A percentile compares a stretch with the other conserved stretches of the same genome.
These are phyloP conservation scores for Silene vulgaris DNA, from an alignment of 179 eudicot genomes.

Conservation along the genomic window DNA sequence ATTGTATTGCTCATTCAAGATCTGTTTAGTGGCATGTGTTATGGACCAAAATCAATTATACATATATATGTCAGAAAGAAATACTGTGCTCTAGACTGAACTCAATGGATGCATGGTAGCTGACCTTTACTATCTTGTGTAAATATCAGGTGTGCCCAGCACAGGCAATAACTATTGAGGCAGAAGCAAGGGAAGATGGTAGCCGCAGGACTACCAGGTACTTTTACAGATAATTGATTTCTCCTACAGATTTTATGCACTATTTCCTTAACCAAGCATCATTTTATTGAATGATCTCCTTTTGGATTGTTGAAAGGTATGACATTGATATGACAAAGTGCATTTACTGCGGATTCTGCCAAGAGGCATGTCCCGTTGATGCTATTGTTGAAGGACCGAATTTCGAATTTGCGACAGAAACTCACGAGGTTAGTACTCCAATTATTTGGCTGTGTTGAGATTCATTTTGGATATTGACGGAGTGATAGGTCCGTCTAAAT, in stretches of 20 bases:
- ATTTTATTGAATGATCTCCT: conserved; percentile 1
- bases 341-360: conserved; percentile 97
- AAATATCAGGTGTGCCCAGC: conserved; percentile 80
- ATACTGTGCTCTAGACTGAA: not conserved
- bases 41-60: not conserved
- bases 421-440: conserved; percentile 67
- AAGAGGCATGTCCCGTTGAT: conserved; percentile 99
- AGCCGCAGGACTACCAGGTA: conserved; percentile 97
- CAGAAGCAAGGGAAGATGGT: conserved; percentile 97
- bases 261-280: not conserved
- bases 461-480: not conserved
- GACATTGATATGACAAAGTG: conserved; percentile 98
- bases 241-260: not conserved
- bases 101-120: not conserved
- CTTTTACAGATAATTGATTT: not conserved
- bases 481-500: not conserved
- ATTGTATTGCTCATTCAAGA: not conserved
- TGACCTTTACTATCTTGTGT: not conserved
- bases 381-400: conserved; percentile 99
- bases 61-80: not conserved
- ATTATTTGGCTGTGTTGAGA: not conserved
- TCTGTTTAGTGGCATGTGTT: not conserved
- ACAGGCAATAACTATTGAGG: conserved; percentile 97
- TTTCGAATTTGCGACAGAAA: conserved; percentile 94
- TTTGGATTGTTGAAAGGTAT: conserved; percentile 41